phyloP scores from a whole-genome alignment of 176 grass and related monocot species.

The Eleusine coracana region DNA sequence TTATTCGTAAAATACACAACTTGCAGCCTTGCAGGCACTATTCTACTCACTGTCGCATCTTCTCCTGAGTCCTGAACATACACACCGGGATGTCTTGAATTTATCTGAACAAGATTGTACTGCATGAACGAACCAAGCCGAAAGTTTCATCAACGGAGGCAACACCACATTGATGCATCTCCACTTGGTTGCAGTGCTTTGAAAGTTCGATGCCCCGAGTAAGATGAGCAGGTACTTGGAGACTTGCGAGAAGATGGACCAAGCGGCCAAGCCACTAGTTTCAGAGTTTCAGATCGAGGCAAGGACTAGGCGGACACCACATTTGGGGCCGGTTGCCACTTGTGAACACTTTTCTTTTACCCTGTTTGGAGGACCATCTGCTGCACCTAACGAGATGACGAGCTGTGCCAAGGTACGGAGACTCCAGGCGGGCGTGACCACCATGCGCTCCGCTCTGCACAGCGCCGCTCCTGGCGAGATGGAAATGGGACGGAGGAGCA shows the following conservation, averaged over 20 bases:
- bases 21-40: not conserved
- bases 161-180: not conserved
- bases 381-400: not conserved
- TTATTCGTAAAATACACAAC: not conserved
- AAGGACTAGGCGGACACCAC: too few species aligned
- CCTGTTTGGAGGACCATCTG: not conserved
- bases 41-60: not conserved
- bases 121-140: too few species aligned
- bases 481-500: conserved; percentile 8
- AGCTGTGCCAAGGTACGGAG: not conserved
- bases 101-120: not conserved
- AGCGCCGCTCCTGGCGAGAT: conserved; percentile 16
- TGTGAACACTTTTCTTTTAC: not conserved
- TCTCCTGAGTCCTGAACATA: not conserved
- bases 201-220: not conserved
- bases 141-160: too few species aligned
- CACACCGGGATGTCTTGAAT: not conserved
- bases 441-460: not conserved
- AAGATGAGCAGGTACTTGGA: not conserved
- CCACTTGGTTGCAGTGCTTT: not conserved
- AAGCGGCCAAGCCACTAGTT: too few species aligned
- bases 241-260: not conserved
- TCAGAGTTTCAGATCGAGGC: not conserved
- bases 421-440: not conserved
- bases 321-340: not conserved